These are phyloP conservation scores for Styphnolobium japonicum DNA, from an alignment of 306 rosid species.

Conservation along the genomic window DNA sequence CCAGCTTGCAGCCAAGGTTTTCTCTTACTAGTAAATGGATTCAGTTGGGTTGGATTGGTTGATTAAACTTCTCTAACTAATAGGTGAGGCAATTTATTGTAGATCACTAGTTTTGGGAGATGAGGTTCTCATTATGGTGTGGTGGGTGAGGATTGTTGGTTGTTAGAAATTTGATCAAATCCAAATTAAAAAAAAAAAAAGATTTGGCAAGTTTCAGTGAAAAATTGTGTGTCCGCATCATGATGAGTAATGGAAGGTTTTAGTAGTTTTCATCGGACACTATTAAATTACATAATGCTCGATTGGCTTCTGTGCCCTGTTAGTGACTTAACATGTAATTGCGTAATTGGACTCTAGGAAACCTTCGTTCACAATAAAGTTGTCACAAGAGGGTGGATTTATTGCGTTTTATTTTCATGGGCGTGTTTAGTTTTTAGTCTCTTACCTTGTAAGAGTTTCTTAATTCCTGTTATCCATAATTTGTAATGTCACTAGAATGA, in stretches of 20 bases:
- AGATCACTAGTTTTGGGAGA: constrained; percentile 16
- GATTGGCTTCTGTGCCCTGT: neutral
- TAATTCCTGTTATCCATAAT: neutral
- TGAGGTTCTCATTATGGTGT: neutral
- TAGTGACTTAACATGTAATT: neutral
- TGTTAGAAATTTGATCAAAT: constrained; percentile 11
- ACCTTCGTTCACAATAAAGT: neutral
- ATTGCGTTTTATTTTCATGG: neutral
- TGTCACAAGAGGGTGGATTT: neutral
- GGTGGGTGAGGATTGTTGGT: constrained; percentile 10
- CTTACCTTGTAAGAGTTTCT: neutral
- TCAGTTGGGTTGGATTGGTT: constrained; percentile 19
- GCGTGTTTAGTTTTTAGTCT: neutral
- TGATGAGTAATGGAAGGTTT: neutral
- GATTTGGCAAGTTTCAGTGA: neutral
- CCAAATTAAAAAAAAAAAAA: neutral
- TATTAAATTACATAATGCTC: neutral
- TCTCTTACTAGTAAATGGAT: neutral
- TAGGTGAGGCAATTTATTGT: constrained; percentile 14
- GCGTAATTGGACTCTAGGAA: neutral
- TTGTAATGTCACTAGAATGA: constrained; percentile 10
- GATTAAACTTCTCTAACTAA: constrained; percentile 12
- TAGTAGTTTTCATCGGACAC: neutral
- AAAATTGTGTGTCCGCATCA: neutral
- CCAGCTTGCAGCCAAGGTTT: neutral